phyloP scores from a whole-genome alignment of 169 alveolate species.

The Plasmodium fragile region DNA sequence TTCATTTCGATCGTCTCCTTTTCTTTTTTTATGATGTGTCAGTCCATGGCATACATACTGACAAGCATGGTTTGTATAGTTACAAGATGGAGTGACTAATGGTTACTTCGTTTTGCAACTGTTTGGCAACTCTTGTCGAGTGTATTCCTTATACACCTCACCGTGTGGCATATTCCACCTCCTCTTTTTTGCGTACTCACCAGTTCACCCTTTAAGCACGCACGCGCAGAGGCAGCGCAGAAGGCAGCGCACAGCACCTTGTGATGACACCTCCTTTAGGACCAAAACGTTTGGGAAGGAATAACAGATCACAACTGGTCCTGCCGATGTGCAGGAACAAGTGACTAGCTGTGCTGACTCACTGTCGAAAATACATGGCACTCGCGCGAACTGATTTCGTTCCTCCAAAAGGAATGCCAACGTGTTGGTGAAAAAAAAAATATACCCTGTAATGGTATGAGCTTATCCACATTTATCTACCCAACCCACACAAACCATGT shows the following conservation, averaged over 20 bases:
- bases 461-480: background rate
- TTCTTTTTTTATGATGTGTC: background rate
- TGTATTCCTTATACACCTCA: background rate
- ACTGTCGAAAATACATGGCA: background rate
- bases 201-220: background rate
- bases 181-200: background rate
- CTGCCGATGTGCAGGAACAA: background rate
- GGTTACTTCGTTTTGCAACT: background rate
- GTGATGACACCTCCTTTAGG: background rate
- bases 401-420: background rate
- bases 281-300: background rate
- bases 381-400: background rate
- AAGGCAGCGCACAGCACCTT: background rate
- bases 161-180: background rate
- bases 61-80: background rate
- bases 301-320: background rate
- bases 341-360: background rate
- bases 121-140: background rate
- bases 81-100: background rate
- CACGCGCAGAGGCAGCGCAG: background rate
- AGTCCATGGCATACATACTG: background rate
- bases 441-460: background rate
- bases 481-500: background rate
- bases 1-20: background rate
- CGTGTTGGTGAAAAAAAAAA: background rate